Percentiles rank a stretch among this genome's conserved stretches.
Conservation (phyloP, 306 rosid species). For the Coriaria nepalensis region DNA sequence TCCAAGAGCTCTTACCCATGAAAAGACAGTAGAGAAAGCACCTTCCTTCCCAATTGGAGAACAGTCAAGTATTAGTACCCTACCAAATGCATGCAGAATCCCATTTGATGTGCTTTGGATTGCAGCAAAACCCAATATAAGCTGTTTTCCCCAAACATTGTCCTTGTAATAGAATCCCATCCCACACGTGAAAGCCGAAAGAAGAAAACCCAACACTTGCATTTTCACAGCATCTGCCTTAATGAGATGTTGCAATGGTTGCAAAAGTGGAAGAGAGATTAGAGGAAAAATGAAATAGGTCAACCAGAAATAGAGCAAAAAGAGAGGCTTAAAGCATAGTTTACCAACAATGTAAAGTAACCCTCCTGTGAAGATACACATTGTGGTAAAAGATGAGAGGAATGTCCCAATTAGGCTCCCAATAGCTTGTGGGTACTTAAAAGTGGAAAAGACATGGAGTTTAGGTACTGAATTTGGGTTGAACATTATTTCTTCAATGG, state of each 20-base stretch:
- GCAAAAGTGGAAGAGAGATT: conserved; percentile 46
- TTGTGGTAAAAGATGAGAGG: conserved; percentile 53
- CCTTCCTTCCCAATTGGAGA: conserved; percentile 66
- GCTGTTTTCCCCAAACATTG: conserved; percentile 29
- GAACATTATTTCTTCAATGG: conserved; percentile 19
- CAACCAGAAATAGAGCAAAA: conserved; percentile 49
- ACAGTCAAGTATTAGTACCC: conserved; percentile 55
- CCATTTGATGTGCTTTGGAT: conserved; percentile 55
- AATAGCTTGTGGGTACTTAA: conserved; percentile 55
- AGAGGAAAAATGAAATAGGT: conserved; percentile 64
- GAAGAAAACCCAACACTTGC: conserved; percentile 60
- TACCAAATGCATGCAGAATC: conserved; percentile 49
- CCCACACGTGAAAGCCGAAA: conserved; percentile 37
- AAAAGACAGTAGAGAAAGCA: conserved; percentile 54
- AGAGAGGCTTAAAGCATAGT: conserved; percentile 42
- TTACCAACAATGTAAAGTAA: conserved; percentile 53
- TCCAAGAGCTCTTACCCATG: conserved; percentile 52
- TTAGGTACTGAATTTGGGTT: too few species aligned
- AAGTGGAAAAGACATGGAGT: conserved; percentile 37
- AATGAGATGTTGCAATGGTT: conserved; percentile 39
- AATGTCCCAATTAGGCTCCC: conserved; percentile 43
- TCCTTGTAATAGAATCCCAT: conserved; percentile 36
- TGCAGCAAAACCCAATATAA: conserved; percentile 27
- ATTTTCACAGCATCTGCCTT: conserved; percentile 46
- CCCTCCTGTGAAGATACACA: conserved; percentile 59